Base-by-base conservation (phyloP, 1,284 basidiomycete genomes). In the Cystobasidium sp. region DNA sequence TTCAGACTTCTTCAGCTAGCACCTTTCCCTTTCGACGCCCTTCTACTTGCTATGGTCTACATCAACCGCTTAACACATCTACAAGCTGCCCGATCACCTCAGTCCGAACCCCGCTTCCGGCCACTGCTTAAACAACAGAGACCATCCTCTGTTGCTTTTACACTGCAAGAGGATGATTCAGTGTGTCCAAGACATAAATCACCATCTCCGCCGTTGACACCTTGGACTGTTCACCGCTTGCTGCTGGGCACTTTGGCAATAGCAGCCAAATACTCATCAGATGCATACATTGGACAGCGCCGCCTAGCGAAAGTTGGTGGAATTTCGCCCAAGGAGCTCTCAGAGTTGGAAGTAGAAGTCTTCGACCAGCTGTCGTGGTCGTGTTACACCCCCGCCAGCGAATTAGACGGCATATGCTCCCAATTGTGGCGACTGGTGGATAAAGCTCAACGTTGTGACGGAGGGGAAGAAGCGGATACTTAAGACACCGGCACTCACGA, bases 291-390 rank as follows among this genome's bases (percentile, higher is more conserved):
- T 6, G 52, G 61, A 18, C 63, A 51, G 9, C 31, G n/a, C 24
- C 62, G 70, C 12, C 59, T 52, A 5, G 70, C 70, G 18, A 73
- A 73, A 66, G 63, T 66, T 39, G 70, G 52, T n/a, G 70, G 70
- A 3, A 56, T 73, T n/a, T 18, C 62, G 9, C 24, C 58, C 2
- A 47, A 56, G 12, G 70, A 73, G 44, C 53, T 73, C 10, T 47
- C 22, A 9, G 62, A 55, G n/a, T 43, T 73, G 18, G 52, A 61
- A 18, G 9, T 66, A 18, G 70, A 65, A 24, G 16, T 73, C 41
- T 73, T 73, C 43, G 51, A 20, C 18, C n/a, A 49, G 41, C 61
- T 73, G 18, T 44, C 24, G 5, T 73, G 44, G 22, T 41, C 44
- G n/a, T 73, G 70, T 41, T 52, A 47, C 22, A 63, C 53, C 16